These are phyloP conservation scores for Pelargonium australe DNA, from an alignment of 441 rosid species.

Conservation along the genomic window DNA sequence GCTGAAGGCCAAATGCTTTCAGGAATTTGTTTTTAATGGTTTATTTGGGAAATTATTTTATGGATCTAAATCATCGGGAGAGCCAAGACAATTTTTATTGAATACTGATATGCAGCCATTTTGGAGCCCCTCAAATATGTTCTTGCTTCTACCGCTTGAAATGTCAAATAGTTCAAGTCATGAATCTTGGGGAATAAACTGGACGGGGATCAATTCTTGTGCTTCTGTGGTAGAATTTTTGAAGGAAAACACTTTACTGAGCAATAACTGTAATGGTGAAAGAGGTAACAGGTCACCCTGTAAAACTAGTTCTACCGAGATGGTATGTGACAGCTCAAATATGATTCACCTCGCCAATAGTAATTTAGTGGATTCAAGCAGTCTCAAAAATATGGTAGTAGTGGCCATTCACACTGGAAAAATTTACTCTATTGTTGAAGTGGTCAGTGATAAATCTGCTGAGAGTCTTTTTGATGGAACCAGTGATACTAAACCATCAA, in stretches of 20 bases:
- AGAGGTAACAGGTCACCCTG: constrained; percentile 20
- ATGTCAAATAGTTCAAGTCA: constrained; percentile 22
- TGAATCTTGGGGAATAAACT: constrained; percentile 45
- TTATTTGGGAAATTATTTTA: constrained; percentile 68
- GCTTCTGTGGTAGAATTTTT: constrained; percentile 45
- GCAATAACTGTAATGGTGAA: constrained; percentile 24
- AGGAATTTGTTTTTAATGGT: constrained; percentile 80
- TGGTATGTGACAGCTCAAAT: constrained; percentile 26
- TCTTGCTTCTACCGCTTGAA: constrained; percentile 73
- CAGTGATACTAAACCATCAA: constrained; percentile 24
- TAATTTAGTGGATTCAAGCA: constrained; percentile 28
- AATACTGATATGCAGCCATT: constrained; percentile 43
- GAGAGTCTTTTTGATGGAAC: constrained; percentile 60
- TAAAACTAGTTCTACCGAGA: constrained; percentile 20
- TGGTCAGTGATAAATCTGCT: constrained; percentile 42
- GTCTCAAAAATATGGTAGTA: constrained; percentile 48
- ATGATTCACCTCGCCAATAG: constrained; percentile 50
- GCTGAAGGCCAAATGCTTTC: constrained; percentile 68
- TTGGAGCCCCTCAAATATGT: constrained; percentile 65
- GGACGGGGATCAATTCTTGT: constrained; percentile 58
- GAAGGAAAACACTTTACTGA: constrained; percentile 32
- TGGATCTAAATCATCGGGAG: constrained; percentile 40
- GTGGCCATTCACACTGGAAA: constrained; percentile 83
- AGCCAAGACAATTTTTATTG: constrained; percentile 57
- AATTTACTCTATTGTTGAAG: constrained; percentile 63